Percentiles rank a stretch among this genome's conserved stretches.
phyloP scores from a whole-genome alignment of 2,329 filamentous ascomycete species.

The Colletotrichum viniferum region DNA sequence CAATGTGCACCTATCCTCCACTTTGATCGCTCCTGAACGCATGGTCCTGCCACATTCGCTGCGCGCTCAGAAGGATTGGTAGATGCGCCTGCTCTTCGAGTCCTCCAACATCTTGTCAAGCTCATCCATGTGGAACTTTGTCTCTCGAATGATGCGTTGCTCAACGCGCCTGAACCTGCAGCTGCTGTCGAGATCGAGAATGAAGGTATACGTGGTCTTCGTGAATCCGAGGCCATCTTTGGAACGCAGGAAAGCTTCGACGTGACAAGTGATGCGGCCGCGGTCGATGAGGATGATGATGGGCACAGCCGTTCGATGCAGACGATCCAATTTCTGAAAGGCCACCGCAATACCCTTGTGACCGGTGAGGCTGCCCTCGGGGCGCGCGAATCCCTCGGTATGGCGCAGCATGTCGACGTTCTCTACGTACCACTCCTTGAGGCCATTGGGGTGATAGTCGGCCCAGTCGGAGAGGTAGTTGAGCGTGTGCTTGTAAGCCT shows the following conservation, averaged over 20 bases:
- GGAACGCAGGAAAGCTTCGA: neutral
- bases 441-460: neutral
- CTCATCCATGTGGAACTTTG: neutral
- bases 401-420: neutral
- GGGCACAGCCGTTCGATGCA: neutral
- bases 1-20: neutral
- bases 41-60: neutral
- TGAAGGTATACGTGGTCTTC: rapidly evolving
- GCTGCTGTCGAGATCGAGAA: neutral
- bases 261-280: neutral
- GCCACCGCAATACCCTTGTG: neutral
- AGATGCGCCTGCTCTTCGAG: neutral
- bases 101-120: neutral
- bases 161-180: neutral
- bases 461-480: neutral
- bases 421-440: neutral
- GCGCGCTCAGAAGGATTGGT: neutral
- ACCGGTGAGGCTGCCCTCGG: neutral
- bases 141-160: neutral
- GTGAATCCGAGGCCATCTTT: rapidly evolving
- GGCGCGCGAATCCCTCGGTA: neutral
- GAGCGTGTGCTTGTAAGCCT: neutral
- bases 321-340: neutral
- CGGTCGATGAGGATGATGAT: neutral
- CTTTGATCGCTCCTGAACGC: neutral